phyloP scores from a whole-genome alignment of 2,329 filamentous ascomycete genomes.

The Aspergillus vadensis region DNA sequence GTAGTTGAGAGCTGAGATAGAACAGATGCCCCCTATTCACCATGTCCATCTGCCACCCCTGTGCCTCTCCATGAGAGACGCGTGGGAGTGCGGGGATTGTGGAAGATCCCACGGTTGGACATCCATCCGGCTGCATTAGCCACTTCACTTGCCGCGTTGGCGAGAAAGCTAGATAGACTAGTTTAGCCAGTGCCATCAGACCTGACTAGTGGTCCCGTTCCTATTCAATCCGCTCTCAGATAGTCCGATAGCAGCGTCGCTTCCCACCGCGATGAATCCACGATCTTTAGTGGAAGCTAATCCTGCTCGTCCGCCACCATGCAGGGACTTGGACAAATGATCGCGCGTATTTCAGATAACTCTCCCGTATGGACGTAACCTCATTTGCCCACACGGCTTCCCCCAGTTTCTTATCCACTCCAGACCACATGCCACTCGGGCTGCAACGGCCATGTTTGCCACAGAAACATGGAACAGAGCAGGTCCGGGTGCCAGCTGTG shows the following conservation, averaged over 20 bases:
- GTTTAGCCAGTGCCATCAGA: background rate
- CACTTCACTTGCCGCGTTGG: background rate
- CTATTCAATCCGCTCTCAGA: background rate
- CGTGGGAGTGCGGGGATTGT: background rate
- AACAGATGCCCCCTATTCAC: background rate
- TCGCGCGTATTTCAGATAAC: background rate
- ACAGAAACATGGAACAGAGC: background rate
- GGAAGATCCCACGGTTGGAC: background rate
- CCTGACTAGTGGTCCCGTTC: background rate
- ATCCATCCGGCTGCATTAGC: background rate
- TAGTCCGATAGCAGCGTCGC: background rate
- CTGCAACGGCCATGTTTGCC: background rate
- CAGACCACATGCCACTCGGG: background rate
- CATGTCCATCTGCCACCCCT: background rate
- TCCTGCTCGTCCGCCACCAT: background rate
- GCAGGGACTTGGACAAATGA: background rate
- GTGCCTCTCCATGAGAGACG: background rate
- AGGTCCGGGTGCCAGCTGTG: background rate
- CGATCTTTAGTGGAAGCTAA: no score
- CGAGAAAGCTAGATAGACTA: background rate
- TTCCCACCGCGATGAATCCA: background rate
- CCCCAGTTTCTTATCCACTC: background rate
- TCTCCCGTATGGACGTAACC: background rate
- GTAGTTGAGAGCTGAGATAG: background rate
- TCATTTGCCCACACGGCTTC: background rate